Percentiles rank a stretch among this genome's conserved stretches.
Conservation (phyloP, 2,329 filamentous ascomycete species). For the Fusarium sp. region DNA sequence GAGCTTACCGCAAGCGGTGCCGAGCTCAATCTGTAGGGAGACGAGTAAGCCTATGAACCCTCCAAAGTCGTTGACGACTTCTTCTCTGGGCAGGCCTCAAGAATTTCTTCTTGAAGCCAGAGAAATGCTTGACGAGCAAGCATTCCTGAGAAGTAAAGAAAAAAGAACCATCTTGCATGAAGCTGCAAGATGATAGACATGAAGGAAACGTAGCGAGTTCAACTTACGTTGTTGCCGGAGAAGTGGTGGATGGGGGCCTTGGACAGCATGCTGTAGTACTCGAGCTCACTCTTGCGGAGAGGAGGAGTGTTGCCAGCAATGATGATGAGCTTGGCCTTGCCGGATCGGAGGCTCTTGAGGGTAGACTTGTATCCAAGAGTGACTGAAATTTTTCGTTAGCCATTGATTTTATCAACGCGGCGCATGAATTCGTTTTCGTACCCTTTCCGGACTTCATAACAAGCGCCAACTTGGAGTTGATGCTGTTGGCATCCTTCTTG, state of each 20-base stretch:
- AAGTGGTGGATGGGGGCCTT: slow-evolving; percentile 99
- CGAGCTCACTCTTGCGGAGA: slow-evolving; percentile 96
- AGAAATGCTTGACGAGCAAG: slow-evolving; percentile 34
- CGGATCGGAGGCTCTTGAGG: slow-evolving; percentile 89
- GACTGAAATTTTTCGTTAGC: slow-evolving; percentile 47
- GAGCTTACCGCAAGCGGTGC: slow-evolving; percentile 98
- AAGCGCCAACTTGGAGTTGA: slow-evolving; percentile 71
- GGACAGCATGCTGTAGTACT: slow-evolving; percentile 93
- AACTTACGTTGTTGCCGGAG: slow-evolving; percentile 97
- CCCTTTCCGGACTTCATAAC: slow-evolving; percentile 80
- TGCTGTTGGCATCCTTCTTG: slow-evolving; percentile 86
- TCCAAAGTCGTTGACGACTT: slow-evolving; percentile 91
- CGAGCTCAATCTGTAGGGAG: slow-evolving; percentile 87
- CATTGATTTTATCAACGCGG: not conserved
- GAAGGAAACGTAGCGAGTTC: slow-evolving; percentile 42
- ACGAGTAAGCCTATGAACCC: slow-evolving; percentile 77
- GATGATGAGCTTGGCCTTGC: slow-evolving; percentile 99
- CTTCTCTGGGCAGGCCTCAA: slow-evolving; percentile 83
- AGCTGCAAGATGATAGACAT: slow-evolving; percentile 32
- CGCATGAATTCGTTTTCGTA: slow-evolving; percentile 56
- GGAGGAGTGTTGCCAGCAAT: slow-evolving; percentile 95
- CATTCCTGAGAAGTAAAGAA: slow-evolving; percentile 40
- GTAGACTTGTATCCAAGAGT: slow-evolving; percentile 58
- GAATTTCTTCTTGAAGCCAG: slow-evolving; percentile 42
- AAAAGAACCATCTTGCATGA: slow-evolving; percentile 36